These are phyloP conservation scores for Diaporthe helianthi DNA, from an alignment of 2,329 filamentous ascomycete genomes.

Conservation along the genomic window DNA sequence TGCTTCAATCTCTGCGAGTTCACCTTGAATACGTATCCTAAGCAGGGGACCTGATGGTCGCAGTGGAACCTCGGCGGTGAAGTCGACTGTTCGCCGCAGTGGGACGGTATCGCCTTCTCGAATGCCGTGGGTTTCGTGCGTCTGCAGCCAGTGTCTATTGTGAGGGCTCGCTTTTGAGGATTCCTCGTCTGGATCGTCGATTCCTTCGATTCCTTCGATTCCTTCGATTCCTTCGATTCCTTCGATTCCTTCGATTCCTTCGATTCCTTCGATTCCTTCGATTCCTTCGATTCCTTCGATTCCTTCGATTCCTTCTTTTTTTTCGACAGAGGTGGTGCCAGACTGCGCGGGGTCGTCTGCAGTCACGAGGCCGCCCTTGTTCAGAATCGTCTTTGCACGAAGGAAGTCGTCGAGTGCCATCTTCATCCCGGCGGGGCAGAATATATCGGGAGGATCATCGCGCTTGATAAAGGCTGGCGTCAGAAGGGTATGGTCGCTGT, in stretches of 20 bases:
- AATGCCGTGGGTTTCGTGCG: slow-evolving; percentile 50
- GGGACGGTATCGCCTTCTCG: slow-evolving; percentile 45
- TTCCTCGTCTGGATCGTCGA: slow-evolving; percentile 27
- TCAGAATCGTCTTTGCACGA: slow-evolving; percentile 50
- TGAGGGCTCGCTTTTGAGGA: neutral
- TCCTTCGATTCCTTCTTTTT: slow-evolving; percentile 34
- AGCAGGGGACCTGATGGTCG: slow-evolving; percentile 55
- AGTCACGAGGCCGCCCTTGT: slow-evolving; percentile 47
- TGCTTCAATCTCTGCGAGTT: slow-evolving; percentile 49
- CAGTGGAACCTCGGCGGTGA: slow-evolving; percentile 53
- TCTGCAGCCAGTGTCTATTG: slow-evolving; percentile 42
- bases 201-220: too few relatives aligned
- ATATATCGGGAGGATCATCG: slow-evolving; percentile 54
- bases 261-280: slow-evolving; percentile 33
- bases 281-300: slow-evolving; percentile 34
- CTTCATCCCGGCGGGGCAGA: slow-evolving; percentile 51
- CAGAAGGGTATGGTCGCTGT: slow-evolving; percentile 54
- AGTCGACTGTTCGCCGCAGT: slow-evolving; percentile 45
- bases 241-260: slow-evolving; percentile 34
- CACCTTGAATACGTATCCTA: slow-evolving; percentile 54
- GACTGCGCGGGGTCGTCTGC: slow-evolving; percentile 39
- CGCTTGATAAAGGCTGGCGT: slow-evolving; percentile 52
- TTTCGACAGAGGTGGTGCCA: slow-evolving; percentile 34
- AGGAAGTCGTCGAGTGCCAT: slow-evolving; percentile 50
- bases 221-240: too few relatives aligned